Base-by-base conservation (phyloP, 148 eudicot genomes). In the Spergularia bocconei region DNA sequence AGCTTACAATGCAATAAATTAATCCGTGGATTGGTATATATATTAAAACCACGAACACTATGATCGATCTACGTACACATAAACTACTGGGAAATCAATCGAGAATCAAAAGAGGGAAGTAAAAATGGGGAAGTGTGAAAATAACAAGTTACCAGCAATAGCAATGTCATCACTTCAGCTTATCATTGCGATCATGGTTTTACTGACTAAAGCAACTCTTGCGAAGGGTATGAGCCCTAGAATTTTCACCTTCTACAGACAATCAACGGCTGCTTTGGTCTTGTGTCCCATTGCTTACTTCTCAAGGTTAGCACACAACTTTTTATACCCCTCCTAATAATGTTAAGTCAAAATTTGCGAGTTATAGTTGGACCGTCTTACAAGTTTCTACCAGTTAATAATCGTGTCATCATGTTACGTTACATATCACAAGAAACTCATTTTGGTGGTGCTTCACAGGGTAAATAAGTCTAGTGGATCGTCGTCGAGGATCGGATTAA, bases 161-260 rank as follows among this genome's bases (percentile, higher is more conserved):
- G 85, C 79, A 11, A 84, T 91, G 92, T 60, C 87, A 20, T 78
- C 36, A 1, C 62, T 87, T 75, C 97, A 91, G 70, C 60, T 87
- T 64, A 63, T 77, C 7, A 82, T 79, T 69, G 86, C 89, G 38
- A 84, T 79, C 16, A 74, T 85, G 25, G 80, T 85, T 48, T 66
- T 91, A 0, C 39, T 70, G 33, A 83, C 78, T 63, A 82, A 90
- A 78, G 91, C 83, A 48, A 85, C 92, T 66, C 82, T 91, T 72
- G 69, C 87, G 52, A 66, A 88, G 71, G 96, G 87, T 62, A 76
- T 90, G 86, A 89, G 85, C 72, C 88, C 97, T 6, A 78, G 88
- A 15, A 89, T 91, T 0, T 89, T 86, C 80, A 88, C 88, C 44
- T 83, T 88, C 69, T 91, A 89, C 63, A 78, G 93, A 33, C 93